Base-by-base conservation (phyloP, 352 stramenopile species). In the Elongisporangium prolatum region DNA sequence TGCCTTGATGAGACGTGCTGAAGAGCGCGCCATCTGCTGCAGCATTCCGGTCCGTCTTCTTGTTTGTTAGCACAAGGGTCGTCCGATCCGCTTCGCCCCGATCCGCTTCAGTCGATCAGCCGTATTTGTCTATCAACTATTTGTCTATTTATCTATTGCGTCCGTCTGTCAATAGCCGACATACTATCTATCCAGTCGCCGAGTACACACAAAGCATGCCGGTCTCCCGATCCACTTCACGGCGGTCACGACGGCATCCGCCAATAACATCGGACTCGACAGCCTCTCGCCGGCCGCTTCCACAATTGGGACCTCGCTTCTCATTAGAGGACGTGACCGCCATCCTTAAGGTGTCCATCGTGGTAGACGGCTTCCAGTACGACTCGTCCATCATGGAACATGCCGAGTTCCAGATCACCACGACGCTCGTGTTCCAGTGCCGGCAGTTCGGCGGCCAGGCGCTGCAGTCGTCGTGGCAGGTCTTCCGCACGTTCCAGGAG, bases 341-440 rank as follows among this genome's bases (percentile, higher is more conserved):
- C 22, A 74, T 94, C 52, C 57, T 91, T 28, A 72, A 76, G 24
- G 74, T 91, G 40, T 28, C 18, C 17, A 72, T 92, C n/a, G 56
- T 57, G 37, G 79, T 94, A 22, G 64, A 79, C 21, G 71, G 75
- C 44, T 89, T 81, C 48, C 79, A 90, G 60, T 94, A 72, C 60
- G 83, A 94, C 68, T 57, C 73, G 48, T 83, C 71, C 10, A 74
- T 89, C 57, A 94, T 94, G 85, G 75, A 85, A 34, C 74, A 91
- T 44, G 79, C 85, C 6, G 85, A 94, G 69, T 94, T 89, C 62
- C 53, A 77, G 14, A 68, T 94, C 20, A 56, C 74, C 20, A 89
- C 79, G 10, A 56, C 59, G 55, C 69, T 93, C 18, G 72, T 86
- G 3, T 89, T 94, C 64, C 72, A 81, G 54, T 89, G 77, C 58